Conservation (phyloP, 106 monocot species). For the Alisma plantagoaquatica region DNA sequence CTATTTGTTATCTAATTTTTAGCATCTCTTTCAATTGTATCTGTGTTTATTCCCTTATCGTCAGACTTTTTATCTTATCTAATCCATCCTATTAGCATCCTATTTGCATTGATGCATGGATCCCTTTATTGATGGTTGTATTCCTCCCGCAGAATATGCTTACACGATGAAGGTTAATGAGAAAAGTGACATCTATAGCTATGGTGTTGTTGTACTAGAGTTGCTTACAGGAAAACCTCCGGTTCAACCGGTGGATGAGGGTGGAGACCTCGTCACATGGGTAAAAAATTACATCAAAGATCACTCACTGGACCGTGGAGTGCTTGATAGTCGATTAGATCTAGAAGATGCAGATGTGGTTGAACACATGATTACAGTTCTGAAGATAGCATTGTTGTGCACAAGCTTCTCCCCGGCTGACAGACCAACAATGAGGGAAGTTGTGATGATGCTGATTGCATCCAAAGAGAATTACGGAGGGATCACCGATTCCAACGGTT, state of each 20-base stretch:
- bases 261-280: slow-evolving; percentile 84
- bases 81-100: too few relatives aligned
- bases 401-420: slow-evolving; percentile 69
- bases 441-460: slow-evolving; percentile 69
- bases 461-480: slow-evolving; percentile 68
- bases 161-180: slow-evolving; percentile 98
- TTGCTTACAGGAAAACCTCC: slow-evolving; percentile 77
- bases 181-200: slow-evolving; percentile 84
- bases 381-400: slow-evolving; percentile 89
- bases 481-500: too few relatives aligned
- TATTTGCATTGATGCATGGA: too few relatives aligned
- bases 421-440: slow-evolving; percentile 78
- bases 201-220: slow-evolving; percentile 89
- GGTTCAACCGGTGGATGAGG: slow-evolving; percentile 76
- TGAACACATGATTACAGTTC: slow-evolving; percentile 71
- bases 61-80: too few relatives aligned
- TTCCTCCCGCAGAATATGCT: slow-evolving; percentile 82
- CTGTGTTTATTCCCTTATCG: too few relatives aligned
- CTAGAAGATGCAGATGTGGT: slow-evolving; percentile 33
- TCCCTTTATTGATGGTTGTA: too few relatives aligned
- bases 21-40: too few relatives aligned
- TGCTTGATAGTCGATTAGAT: slow-evolving; percentile 50
- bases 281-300: slow-evolving; percentile 54
- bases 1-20: too few relatives aligned
- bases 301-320: slow-evolving; percentile 40